These are phyloP conservation scores for Gaertneriomyces semiglobifer DNA, from an alignment of 192 early-diverging fungal genomes.

Conservation along the genomic window DNA sequence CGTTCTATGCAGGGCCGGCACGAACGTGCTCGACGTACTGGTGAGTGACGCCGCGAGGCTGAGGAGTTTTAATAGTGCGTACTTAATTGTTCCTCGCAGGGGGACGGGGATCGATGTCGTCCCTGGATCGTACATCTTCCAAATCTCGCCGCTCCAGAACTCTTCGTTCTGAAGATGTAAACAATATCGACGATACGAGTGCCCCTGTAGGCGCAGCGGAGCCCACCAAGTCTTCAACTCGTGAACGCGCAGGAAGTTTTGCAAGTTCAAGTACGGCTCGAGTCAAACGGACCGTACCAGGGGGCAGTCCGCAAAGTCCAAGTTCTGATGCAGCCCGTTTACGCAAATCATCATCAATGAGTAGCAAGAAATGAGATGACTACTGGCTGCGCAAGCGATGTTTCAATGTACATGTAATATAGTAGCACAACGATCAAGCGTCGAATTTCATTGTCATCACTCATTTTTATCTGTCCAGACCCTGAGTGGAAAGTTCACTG, in stretches of 20 bases:
- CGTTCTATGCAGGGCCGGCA: slow-evolving; percentile 67
- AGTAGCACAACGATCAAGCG: too few relatives aligned
- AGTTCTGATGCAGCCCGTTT: too few relatives aligned
- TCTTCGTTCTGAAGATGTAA: background rate
- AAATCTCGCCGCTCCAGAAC: background rate
- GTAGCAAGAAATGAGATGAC: too few relatives aligned
- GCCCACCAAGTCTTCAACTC: background rate
- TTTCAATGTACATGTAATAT: too few relatives aligned
- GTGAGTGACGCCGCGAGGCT: slow-evolving; percentile 8
- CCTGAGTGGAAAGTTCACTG: too few relatives aligned
- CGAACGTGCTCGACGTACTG: slow-evolving; percentile 62
- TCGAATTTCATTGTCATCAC: too few relatives aligned
- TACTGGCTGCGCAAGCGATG: too few relatives aligned
- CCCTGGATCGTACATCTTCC: background rate
- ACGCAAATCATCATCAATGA: too few relatives aligned
- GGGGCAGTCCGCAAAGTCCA: too few relatives aligned
- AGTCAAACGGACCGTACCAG: too few relatives aligned
- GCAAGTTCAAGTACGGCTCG: background rate
- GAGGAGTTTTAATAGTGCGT: background rate
- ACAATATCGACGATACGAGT: background rate
- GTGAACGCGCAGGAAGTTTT: slow-evolving; percentile 4
- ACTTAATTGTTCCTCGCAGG: background rate
- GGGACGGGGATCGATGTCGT: background rate
- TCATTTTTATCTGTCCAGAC: too few relatives aligned
- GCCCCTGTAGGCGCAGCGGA: background rate